These are phyloP conservation scores for Suillus clintonianus DNA, from an alignment of 768 basidiomycete species.

Conservation along the genomic window DNA sequence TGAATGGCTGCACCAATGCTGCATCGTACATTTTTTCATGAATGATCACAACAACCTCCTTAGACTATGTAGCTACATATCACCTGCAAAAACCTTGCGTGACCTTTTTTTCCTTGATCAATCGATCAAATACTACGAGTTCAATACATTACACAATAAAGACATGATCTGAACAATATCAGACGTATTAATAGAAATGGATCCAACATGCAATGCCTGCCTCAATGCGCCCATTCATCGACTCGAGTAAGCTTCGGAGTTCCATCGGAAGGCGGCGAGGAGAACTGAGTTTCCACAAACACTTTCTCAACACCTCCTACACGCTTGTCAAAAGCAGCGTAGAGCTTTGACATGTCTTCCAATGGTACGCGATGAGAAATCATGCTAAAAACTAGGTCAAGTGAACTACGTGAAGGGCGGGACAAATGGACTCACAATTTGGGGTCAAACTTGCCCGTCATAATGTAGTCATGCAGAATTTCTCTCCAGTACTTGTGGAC, in stretches of 20 bases:
- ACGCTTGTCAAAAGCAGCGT: constrained; percentile 63
- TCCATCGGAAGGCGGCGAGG: constrained; percentile 45
- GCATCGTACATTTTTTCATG: background rate
- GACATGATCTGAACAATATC: background rate
- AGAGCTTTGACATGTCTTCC: constrained; percentile 69
- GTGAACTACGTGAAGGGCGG: background rate
- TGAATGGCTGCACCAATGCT: background rate
- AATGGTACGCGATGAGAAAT: constrained; percentile 59
- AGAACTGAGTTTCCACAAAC: constrained; percentile 69
- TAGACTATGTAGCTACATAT: constrained; percentile 16
- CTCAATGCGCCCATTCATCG: constrained; percentile 42
- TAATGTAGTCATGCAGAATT: constrained; percentile 64
- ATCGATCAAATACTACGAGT: background rate
- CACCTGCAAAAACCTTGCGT: constrained; percentile 18
- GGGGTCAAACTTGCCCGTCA: constrained; percentile 65
- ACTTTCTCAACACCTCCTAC: constrained; percentile 64
- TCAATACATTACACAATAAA: background rate
- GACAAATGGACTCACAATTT: constrained; percentile 46
- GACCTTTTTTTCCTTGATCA: background rate
- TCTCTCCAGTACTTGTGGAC: constrained; percentile 77
- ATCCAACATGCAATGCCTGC: background rate
- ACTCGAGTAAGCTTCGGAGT: constrained; percentile 57
- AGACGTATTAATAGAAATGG: background rate
- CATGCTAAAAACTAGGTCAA: constrained; percentile 34
- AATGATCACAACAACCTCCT: background rate